Evolutionary conservation across 192 early-diverging fungal species (phyloP).

Genomic region (Coemansia sp.): DNA sequence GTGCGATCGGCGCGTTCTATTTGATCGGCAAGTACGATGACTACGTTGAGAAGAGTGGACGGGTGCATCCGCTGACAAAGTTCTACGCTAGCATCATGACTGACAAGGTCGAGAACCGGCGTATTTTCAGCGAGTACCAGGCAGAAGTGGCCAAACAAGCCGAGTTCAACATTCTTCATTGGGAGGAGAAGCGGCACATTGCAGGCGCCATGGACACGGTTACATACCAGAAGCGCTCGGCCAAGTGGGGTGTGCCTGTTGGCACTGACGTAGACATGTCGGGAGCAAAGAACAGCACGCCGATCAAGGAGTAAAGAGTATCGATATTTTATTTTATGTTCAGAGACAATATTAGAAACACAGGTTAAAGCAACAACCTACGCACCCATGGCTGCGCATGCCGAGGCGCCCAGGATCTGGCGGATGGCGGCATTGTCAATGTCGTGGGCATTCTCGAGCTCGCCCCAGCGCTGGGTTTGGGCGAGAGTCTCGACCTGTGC

Average conservation of each 20-base stretch:
- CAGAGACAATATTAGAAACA: background rate
- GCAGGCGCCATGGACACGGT: conserved; percentile 11
- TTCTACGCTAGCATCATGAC: conserved; percentile 45
- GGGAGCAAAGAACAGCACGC: conserved; percentile 20
- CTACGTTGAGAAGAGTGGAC: conserved; percentile 42
- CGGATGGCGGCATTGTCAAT: conserved; percentile 55
- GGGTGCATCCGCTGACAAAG: conserved; percentile 46
- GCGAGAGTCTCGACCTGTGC: conserved; percentile 80
- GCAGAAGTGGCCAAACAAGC: conserved; percentile 38
- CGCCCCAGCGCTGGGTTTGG: conserved; percentile 91
- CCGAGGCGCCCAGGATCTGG: conserved; percentile 74
- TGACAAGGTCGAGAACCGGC: conserved; percentile 29
- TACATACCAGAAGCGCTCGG: conserved; percentile 33
- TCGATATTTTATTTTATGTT: too few species aligned
- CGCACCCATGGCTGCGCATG: conserved; percentile 50
- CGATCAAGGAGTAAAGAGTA: conserved; percentile 27
- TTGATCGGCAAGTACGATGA: conserved; percentile 44
- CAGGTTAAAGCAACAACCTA: background rate
- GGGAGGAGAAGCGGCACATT: conserved; percentile 32
- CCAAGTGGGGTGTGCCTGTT: conserved; percentile 41
- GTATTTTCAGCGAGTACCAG: conserved; percentile 37
- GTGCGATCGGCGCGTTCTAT: conserved; percentile 26
- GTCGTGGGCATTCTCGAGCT: conserved; percentile 73
- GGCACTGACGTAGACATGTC: conserved; percentile 38
- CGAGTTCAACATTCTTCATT: conserved; percentile 45